Evolutionary conservation across 805 yeast genomes (phyloP).

Genomic region (Lipomyces lipofer): DNA sequence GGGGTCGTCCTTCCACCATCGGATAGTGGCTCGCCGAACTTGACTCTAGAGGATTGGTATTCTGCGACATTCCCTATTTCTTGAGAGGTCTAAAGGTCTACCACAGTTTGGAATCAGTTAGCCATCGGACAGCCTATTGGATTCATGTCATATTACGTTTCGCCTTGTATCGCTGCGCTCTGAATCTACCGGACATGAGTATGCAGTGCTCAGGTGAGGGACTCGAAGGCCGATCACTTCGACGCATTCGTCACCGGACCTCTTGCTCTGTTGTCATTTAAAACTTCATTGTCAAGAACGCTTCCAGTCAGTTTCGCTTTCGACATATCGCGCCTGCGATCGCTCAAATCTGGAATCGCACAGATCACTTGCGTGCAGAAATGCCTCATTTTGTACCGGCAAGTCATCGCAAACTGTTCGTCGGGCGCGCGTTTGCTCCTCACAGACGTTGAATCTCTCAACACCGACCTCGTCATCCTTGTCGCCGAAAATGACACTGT

Average conservation of each 20-base stretch:
- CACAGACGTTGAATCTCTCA: constrained; percentile 18
- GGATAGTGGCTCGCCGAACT: no score
- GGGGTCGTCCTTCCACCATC: no score
- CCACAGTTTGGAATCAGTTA: no score
- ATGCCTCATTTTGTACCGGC: constrained; percentile 71
- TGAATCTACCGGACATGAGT: constrained; percentile 49
- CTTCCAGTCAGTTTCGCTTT: constrained; percentile 83
- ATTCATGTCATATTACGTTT: no score
- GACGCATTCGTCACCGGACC: constrained; percentile 24
- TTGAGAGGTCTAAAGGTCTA: no score
- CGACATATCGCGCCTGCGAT: constrained; percentile 76
- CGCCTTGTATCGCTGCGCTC: no score
- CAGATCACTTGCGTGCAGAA: constrained; percentile 79
- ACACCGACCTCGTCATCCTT: constrained; percentile 26
- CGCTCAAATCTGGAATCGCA: constrained; percentile 80
- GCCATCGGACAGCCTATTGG: no score
- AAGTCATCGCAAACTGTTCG: constrained; percentile 44
- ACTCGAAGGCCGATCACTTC: constrained; percentile 4
- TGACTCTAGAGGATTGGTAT: no score
- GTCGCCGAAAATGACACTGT: constrained; percentile 19
- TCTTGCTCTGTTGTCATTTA: constrained; percentile 30
- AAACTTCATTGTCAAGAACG: constrained; percentile 58
- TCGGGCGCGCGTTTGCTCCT: constrained; percentile 7
- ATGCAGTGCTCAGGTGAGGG: constrained; percentile 2
- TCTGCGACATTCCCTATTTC: no score